Conservation (phyloP, 2,329 filamentous ascomycete genomes). For the Penicillium sp. region DNA sequence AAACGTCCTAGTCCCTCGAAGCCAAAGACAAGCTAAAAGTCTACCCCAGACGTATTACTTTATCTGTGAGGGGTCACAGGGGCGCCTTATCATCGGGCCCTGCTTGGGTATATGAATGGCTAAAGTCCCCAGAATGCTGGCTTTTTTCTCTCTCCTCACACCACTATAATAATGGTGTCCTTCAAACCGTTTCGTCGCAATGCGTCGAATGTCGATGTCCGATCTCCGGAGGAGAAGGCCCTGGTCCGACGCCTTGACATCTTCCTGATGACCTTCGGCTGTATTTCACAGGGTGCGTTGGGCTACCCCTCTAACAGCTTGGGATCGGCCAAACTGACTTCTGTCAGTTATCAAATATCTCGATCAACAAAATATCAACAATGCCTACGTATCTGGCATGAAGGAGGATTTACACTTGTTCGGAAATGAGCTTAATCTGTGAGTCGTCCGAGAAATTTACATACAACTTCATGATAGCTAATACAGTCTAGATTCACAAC, state of each 20-base stretch:
- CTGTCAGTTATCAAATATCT: constrained; percentile 21
- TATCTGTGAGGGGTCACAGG: constrained; percentile 5
- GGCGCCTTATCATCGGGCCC: neutral
- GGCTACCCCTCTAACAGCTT: neutral
- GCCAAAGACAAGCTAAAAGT: too few relatives aligned
- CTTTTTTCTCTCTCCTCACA: neutral
- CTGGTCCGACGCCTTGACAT: constrained; percentile 33
- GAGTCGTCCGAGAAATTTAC: neutral
- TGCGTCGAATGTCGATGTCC: constrained; percentile 5
- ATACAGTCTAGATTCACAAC: constrained; percentile 29
- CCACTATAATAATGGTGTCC: constrained; percentile 8
- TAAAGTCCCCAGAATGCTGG: neutral
- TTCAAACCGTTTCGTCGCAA: constrained; percentile 11
- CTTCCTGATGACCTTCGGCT: constrained; percentile 36
- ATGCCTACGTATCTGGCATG: constrained; percentile 25
- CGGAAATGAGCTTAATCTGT: constrained; percentile 21
- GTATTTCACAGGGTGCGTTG: constrained; percentile 32
- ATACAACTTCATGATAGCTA: neutral
- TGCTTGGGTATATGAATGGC: neutral
- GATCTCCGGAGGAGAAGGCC: constrained; percentile 28
- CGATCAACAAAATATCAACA: constrained; percentile 22
- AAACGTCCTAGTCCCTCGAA: neutral
- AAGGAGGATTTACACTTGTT: constrained; percentile 19
- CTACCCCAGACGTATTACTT: neutral
- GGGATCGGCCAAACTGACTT: neutral